Conservation (phyloP, 768 basidiomycete species). For the Butyriboletus loyo region DNA sequence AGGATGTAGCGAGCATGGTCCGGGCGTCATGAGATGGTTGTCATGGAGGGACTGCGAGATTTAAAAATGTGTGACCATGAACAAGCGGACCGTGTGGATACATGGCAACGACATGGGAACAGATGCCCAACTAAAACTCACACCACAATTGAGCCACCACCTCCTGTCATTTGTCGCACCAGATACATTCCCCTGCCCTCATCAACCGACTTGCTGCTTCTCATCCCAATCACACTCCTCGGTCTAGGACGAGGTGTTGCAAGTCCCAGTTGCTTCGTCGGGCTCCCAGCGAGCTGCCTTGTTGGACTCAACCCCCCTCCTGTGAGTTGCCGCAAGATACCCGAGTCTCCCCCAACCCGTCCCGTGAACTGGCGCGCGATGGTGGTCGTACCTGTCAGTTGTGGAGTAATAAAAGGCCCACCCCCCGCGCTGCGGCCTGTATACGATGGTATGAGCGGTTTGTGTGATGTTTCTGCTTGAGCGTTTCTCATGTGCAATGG, state of each 20-base stretch:
- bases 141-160: constrained; percentile 25
- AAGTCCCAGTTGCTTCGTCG: constrained; percentile 64
- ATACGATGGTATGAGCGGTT: constrained; percentile 44
- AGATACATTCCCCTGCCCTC: constrained; percentile 71
- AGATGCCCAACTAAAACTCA: constrained; percentile 11
- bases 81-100: neutral
- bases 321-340: constrained; percentile 54
- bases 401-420: constrained; percentile 41
- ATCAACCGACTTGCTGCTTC: constrained; percentile 58
- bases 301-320: constrained; percentile 67
- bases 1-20: neutral
- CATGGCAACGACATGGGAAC: neutral
- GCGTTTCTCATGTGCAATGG: constrained; percentile 45
- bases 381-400: constrained; percentile 68
- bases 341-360: constrained; percentile 38
- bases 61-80: neutral
- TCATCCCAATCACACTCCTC: constrained; percentile 74
- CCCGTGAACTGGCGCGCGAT: constrained; percentile 76
- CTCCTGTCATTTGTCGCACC: constrained; percentile 76
- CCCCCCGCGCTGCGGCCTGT: constrained; percentile 36
- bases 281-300: constrained; percentile 60
- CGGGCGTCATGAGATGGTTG: constrained; percentile 6
- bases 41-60: constrained; percentile 8
- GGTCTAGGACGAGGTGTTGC: constrained; percentile 54
- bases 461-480: constrained; percentile 51